Percentiles rank a stretch among this genome's conserved stretches.
These are phyloP conservation scores for Anastatica hierochuntica DNA, from an alignment of 345 rosid species.

Conservation along the genomic window DNA sequence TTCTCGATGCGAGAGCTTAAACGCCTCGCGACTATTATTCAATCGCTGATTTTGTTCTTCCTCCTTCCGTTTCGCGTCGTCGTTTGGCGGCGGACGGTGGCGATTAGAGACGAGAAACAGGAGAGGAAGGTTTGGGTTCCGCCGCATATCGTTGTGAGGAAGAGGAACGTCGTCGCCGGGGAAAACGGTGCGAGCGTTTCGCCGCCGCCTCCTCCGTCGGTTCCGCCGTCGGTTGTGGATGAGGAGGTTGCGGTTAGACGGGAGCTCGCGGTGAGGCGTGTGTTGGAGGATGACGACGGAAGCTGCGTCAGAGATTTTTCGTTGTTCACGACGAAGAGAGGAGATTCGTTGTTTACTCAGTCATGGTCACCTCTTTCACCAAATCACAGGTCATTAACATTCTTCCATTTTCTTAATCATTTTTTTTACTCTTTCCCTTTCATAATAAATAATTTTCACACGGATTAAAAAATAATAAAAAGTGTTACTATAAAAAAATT, in stretches of 20 bases:
- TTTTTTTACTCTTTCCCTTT: too few species aligned
- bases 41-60: conserved; percentile 42
- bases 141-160: conserved; percentile 41
- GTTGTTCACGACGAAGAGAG: conserved; percentile 45
- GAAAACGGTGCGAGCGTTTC: neutral
- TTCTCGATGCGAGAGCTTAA: conserved; percentile 44
- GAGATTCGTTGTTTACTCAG: conserved; percentile 71
- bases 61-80: conserved; percentile 44
- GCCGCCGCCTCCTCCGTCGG: conserved; percentile 7
- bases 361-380: conserved; percentile 54
- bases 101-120: conserved; percentile 36
- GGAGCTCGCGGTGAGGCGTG: conserved; percentile 52
- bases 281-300: conserved; percentile 45
- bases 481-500: too few species aligned
- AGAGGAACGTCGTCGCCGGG: conserved; percentile 19
- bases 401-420: neutral
- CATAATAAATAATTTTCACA: too few species aligned
- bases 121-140: conserved; percentile 27
- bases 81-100: conserved; percentile 25
- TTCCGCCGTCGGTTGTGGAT: conserved; percentile 30
- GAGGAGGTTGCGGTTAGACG: conserved; percentile 59
- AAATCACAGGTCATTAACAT: conserved; percentile 40
- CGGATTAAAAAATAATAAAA: too few species aligned
- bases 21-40: conserved; percentile 31
- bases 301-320: conserved; percentile 38